Evolutionary conservation across 2,329 filamentous ascomycete genomes (phyloP).

Genomic region (Grosmannia serpens): DNA sequence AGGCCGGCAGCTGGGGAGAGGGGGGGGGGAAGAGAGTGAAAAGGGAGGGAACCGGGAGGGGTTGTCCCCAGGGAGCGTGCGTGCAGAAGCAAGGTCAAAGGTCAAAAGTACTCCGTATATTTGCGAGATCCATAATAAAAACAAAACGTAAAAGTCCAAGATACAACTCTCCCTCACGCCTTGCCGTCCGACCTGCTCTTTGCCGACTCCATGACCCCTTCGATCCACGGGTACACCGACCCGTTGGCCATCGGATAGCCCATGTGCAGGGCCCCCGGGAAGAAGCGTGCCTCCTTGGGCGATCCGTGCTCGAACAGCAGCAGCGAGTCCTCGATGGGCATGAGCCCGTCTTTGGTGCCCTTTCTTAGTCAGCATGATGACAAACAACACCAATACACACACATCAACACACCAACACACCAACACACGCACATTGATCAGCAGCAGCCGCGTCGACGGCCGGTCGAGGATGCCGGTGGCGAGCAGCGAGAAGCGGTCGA

Average conservation of each 20-base stretch:
- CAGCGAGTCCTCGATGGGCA: conserved; percentile 58
- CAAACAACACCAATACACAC: no score
- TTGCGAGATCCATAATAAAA: background rate
- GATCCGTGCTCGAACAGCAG: conserved; percentile 52
- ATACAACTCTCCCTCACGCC: background rate
- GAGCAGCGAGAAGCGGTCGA: conserved; percentile 51
- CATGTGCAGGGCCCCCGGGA: conserved; percentile 52
- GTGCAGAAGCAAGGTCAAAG: no score
- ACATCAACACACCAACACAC: background rate
- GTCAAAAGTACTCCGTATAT: no score
- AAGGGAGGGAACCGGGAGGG: background rate
- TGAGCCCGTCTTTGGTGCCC: conserved; percentile 51
- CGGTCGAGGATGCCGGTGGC: conserved; percentile 45
- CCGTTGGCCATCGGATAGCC: conserved; percentile 51
- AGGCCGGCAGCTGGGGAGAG: background rate
- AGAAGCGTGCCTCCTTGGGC: conserved; percentile 56
- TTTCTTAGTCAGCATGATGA: conserved; percentile 16
- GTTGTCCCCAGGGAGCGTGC: no score
- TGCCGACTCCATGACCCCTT: conserved; percentile 33
- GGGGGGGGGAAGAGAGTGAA: background rate
- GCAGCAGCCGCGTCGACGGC: conserved; percentile 43
- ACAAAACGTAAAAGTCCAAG: background rate
- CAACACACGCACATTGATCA: conserved; percentile 41
- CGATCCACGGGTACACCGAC: conserved; percentile 51
- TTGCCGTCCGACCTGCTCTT: background rate